Evolutionary conservation across 768 basidiomycete genomes (phyloP).

Genomic region (Gautieria morchelliformis): DNA sequence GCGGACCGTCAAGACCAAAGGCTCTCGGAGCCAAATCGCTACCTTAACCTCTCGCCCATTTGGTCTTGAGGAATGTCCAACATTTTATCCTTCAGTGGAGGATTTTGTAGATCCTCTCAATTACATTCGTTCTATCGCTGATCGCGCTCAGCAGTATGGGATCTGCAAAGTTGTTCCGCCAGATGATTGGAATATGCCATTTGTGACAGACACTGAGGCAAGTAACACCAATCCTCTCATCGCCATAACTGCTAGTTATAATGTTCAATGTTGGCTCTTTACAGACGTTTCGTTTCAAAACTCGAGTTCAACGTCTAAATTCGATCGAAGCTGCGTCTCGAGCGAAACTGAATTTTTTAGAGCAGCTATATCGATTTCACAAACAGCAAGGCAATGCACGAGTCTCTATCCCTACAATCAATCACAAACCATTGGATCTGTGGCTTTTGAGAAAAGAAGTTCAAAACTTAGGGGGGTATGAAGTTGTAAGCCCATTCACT

Average conservation of each 20-base stretch:
- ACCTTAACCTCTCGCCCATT: constrained; percentile 58
- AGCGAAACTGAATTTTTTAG: constrained; percentile 94
- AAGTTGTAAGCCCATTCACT: constrained; percentile 44
- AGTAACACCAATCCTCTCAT: constrained; percentile 18
- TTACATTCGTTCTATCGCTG: constrained; percentile 78
- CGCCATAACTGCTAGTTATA: constrained; percentile 4
- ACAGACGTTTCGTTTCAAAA: constrained; percentile 91
- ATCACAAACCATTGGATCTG: constrained; percentile 85
- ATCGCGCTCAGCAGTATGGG: constrained; percentile 64
- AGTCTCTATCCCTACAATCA: constrained; percentile 89
- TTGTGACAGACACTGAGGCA: constrained; percentile 90
- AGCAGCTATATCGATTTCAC: constrained; percentile 94
- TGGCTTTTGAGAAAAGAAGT: constrained; percentile 93
- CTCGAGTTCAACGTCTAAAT: constrained; percentile 87
- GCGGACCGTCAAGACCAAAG: constrained; percentile 58
- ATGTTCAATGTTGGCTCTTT: constrained; percentile 15
- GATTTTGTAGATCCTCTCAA: constrained; percentile 93
- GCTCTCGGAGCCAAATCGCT: constrained; percentile 34
- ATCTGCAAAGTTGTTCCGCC: constrained; percentile 97
- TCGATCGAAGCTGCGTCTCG: constrained; percentile 95
- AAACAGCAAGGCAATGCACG: constrained; percentile 88
- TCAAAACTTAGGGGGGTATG: constrained; percentile 78
- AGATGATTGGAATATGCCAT: constrained; percentile 89
- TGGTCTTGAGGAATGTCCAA: constrained; percentile 81
- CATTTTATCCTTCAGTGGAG: constrained; percentile 79